A percentile compares a stretch with the other conserved stretches of the same genome.
These are phyloP conservation scores for Pythium apleroticum DNA, from an alignment of 352 stramenopile species.

Conservation along the genomic window DNA sequence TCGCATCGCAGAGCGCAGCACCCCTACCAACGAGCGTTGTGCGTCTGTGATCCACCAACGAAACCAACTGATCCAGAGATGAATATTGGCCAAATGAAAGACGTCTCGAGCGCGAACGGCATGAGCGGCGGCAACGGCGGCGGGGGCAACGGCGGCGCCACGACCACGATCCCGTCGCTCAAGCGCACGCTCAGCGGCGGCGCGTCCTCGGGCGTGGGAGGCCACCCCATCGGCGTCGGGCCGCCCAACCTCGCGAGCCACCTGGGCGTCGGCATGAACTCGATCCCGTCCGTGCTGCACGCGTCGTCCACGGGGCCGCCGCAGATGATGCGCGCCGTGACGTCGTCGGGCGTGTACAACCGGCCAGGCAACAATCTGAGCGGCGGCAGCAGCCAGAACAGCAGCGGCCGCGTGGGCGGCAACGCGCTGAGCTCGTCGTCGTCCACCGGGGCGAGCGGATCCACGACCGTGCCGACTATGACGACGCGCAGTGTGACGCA, in stretches of 20 bases:
- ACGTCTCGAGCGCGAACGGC: constrained; percentile 30
- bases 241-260: constrained; percentile 41
- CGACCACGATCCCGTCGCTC: constrained; percentile 74
- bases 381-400: constrained; percentile 4
- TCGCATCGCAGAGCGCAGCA: neutral
- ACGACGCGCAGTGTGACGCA: constrained; percentile 61
- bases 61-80: constrained; percentile 32
- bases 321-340: constrained; percentile 84
- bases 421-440: constrained; percentile 11
- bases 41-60: neutral
- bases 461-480: constrained; percentile 26
- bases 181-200: constrained; percentile 85
- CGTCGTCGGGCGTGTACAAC: constrained; percentile 80
- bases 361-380: constrained; percentile 34
- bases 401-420: constrained; percentile 13
- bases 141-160: constrained; percentile 40
- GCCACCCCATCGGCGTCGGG: constrained; percentile 38
- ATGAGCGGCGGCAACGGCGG: constrained; percentile 40
- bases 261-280: constrained; percentile 67
- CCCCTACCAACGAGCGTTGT: neutral
- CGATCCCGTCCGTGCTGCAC: constrained; percentile 79
- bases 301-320: constrained; percentile 68
- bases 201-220: constrained; percentile 33
- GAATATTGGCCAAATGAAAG: constrained; percentile 78
- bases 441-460: constrained; percentile 28